Evolutionary conservation across 75 land plant genomes (phyloP).

Genomic region (Adiantum capillusveneris): DNA sequence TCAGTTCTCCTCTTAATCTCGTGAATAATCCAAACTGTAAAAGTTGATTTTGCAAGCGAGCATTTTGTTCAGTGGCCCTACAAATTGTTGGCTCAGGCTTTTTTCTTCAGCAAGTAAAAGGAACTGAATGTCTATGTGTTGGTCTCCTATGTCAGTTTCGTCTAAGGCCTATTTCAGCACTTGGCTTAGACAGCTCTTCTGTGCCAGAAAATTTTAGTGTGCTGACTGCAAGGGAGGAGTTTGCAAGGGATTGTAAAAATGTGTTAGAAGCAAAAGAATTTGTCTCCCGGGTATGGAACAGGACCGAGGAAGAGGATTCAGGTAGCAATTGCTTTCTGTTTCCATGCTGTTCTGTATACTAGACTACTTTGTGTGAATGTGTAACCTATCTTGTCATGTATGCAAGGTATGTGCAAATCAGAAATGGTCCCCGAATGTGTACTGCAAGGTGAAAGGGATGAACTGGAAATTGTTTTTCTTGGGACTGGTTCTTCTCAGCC

Average conservation of each 20-base stretch:
- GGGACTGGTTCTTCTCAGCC: slow-evolving; percentile 99
- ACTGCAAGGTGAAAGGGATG: slow-evolving; percentile 65
- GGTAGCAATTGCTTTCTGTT: slow-evolving; percentile 6
- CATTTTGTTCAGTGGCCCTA: no score
- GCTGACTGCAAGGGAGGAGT: slow-evolving; percentile 34
- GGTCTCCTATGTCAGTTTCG: slow-evolving; percentile 45
- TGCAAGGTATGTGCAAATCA: not conserved
- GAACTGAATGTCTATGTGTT: no score
- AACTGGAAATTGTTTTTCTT: slow-evolving; percentile 86
- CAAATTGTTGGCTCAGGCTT: no score
- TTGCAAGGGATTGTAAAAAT: slow-evolving; percentile 65
- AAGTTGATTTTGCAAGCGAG: no score
- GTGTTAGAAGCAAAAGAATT: slow-evolving; percentile 49
- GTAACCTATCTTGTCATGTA: not conserved
- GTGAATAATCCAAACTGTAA: no score
- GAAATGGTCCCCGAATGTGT: slow-evolving; percentile 48
- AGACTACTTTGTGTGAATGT: no score
- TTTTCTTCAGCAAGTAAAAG: no score
- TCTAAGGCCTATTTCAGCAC: slow-evolving; percentile 67
- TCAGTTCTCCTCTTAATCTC: no score
- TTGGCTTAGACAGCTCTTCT: slow-evolving; percentile 67
- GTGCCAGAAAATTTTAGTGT: slow-evolving; percentile 38
- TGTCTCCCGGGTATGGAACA: slow-evolving; percentile 40
- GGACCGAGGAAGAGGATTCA: not conserved
- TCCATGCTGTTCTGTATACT: no score